phyloP scores from a whole-genome alignment of 805 yeast species.

The Soucietia sequanensis region DNA sequence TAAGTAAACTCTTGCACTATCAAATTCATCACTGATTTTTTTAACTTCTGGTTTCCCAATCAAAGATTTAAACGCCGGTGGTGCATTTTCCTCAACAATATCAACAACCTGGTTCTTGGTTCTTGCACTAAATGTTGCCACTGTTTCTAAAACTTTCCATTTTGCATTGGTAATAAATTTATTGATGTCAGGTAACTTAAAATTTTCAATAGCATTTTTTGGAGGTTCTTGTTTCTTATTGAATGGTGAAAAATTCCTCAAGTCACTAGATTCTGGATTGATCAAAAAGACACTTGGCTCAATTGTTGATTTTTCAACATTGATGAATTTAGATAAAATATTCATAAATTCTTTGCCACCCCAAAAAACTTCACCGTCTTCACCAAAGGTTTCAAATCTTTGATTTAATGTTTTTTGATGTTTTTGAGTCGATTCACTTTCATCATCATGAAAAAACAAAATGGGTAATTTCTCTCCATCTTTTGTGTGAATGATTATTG shows the following conservation, averaged over 20 bases:
- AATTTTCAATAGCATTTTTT: conserved; percentile 11
- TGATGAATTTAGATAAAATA: conserved; percentile 52
- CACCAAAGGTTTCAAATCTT: conserved; percentile 72
- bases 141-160: conserved; percentile 82
- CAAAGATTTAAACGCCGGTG: conserved; percentile 55
- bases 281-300: conserved; percentile 74
- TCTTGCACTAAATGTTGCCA: conserved; percentile 68
- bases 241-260: conserved; percentile 52
- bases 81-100: conserved; percentile 63
- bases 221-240: conserved; percentile 6
- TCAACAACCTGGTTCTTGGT: conserved; percentile 55
- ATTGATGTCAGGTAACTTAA: conserved; percentile 37
- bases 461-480: conserved; percentile 73
- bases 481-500: conserved; percentile 69
- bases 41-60: conserved; percentile 77
- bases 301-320: conserved; percentile 63
- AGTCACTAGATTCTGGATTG: conserved; percentile 72
- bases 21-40: conserved; percentile 84
- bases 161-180: conserved; percentile 64
- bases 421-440: conserved; percentile 68
- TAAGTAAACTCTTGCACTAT: conserved; percentile 83
- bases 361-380: conserved; percentile 65
- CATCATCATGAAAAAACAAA: conserved; percentile 89
- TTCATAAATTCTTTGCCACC: conserved; percentile 82
- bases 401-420: conserved; percentile 60